Base-by-base conservation (phyloP, 495 filamentous ascomycete species). In the Cryomyces minteri region DNA sequence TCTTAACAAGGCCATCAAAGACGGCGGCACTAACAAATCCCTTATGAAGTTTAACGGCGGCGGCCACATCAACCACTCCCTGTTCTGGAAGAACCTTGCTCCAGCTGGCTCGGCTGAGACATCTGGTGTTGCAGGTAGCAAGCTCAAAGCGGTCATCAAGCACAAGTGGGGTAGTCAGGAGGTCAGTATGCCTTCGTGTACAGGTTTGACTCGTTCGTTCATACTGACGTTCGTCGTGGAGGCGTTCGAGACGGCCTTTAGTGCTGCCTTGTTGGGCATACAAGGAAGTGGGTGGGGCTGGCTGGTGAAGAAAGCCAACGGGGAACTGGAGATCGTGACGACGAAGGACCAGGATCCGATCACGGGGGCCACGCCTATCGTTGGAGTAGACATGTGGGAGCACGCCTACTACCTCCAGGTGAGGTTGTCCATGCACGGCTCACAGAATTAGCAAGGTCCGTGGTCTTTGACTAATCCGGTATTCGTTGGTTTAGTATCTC, bases 301-400 rank as follows among this genome's bases (percentile, higher is more conserved):
- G 62, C 49, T 65, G 6, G 55, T 63, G 31, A 53, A 57, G 41
- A 28, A 44, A 31, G 48, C 52, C 32, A 41, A 48, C 5, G 44
- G 41, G 3, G 51, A 60, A 29, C 43, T 65, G 32, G 36, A 39
- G 25, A 58, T 65, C 39, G 54, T 62, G 18, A 65, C 57, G 14
- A 65, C 58, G 1, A 58, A 60, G 37, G 62, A 65, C 46, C 62
- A 65, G 50, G 61, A 63, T 45, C 55, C 56, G 8, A 31, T 47
- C 10, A 54, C 57, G 4, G 60, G 57, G 25, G 51, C 55, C 4
- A 53, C 56, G 7, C 62, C 62, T 4, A 53, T 65, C 40, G 51
- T 65, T 36, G 62, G 59, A 4, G 44, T 65, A 4, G 62, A 65
- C 44, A 63, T 63, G 47, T 65, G 62, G 62, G 62, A 65, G 54